phyloP scores from a whole-genome alignment of 179 eudicot genomes.

The Actinidia arguta region DNA sequence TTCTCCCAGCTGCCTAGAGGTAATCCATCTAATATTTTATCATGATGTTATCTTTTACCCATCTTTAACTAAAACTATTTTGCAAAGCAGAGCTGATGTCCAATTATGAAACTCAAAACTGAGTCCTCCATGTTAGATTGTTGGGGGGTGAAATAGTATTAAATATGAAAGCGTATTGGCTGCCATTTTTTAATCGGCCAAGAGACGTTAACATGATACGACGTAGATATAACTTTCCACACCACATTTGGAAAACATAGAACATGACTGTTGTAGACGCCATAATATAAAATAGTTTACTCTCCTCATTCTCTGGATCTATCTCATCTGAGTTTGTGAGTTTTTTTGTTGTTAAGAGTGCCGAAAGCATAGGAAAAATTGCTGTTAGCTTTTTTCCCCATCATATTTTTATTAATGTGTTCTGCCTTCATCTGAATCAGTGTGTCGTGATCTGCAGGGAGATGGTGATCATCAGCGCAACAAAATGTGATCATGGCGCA shows the following conservation, averaged over 20 bases:
- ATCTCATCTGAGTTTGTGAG: too few species aligned
- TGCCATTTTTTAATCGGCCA: too few species aligned
- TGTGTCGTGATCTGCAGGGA: not conserved
- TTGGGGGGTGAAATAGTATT: not conserved
- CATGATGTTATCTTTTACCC: not conserved
- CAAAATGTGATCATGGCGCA: too few species aligned
- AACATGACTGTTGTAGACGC: too few species aligned
- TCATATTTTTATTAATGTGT: not conserved
- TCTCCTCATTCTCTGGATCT: too few species aligned
- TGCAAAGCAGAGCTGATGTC: not conserved
- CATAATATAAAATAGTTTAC: too few species aligned
- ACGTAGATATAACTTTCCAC: too few species aligned
- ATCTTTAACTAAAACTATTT: not conserved
- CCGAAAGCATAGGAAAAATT: not conserved
- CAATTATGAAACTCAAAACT: not conserved
- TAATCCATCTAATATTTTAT: slow-evolving; percentile 19
- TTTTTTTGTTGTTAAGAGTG: too few species aligned
- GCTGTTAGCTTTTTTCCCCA: not conserved
- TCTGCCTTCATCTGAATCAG: not conserved
- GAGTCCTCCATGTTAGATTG: not conserved
- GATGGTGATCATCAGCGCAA: too few species aligned
- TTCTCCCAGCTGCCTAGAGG: slow-evolving; percentile 63
- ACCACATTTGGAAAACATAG: too few species aligned
- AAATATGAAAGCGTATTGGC: not conserved
- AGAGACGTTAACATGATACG: too few species aligned